Base-by-base conservation (phyloP, 768 basidiomycete genomes). In the Trametes cingulata region DNA sequence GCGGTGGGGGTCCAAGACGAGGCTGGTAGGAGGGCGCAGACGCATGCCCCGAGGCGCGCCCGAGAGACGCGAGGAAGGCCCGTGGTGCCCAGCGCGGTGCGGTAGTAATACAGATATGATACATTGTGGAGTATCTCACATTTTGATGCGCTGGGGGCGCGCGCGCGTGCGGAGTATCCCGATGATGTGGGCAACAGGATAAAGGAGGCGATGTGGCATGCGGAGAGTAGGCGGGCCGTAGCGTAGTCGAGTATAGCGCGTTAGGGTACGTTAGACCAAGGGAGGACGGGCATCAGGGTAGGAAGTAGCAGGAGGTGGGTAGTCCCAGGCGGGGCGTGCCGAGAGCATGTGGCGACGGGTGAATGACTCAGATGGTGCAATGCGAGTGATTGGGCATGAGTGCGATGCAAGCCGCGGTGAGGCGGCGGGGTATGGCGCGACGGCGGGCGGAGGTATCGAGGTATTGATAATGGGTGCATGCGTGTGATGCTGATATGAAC, bases 381-480 rank as follows among this genome's bases (percentile, higher is more conserved):
- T 39, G 24, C 19, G 19, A 33, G 47, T n/a, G 42, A 19, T 10
- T 33, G 29, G 4, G 29, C 29, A 10, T 37, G 46, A 19, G 25
- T 41, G 42, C 54, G 50, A 52, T 47, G 49, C 37, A 48, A 6
- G 43, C 54, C 37, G 43, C 45, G 4, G 15, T 5, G 19, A 17
- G 29, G 33, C 47, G 59, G 52, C 43, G 39, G 49, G 61, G 61
- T 56, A 57, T 57, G 56, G 39, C 50, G 61, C 61, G 56, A 40
- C 39, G 54, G 41, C 52, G 53, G 56, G 48, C 39, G 45, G 61
- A 54, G 59, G 59, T 60, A 60, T 60, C 59, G 51, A 62, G 61
- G 61, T 62, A 62, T 62, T 56, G 56, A 62, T 55, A 62, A 27
- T 40, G 36, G 46, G 48, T 51, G 55, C 48, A 56, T 56, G 45